Percentiles rank a stretch among this genome's conserved stretches.
Conservation (phyloP, 2,329 filamentous ascomycete genomes). For the Tolypocladium ovalisporum region DNA sequence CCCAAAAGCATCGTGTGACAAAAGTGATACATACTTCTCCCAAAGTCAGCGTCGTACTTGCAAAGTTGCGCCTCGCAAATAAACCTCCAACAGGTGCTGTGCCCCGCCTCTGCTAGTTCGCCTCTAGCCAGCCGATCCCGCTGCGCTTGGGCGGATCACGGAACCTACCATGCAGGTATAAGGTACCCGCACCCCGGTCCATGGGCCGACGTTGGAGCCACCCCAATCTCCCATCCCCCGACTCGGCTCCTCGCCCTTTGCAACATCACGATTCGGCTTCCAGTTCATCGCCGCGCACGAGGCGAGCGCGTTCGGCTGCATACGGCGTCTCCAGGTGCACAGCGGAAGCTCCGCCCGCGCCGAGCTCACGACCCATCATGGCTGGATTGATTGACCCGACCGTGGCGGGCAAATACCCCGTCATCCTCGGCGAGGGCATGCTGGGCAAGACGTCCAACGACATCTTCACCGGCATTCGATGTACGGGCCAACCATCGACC, state of each 20-base stretch:
- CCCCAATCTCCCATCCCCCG: not conserved
- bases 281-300: not conserved
- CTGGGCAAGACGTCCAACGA: slow-evolving; percentile 45
- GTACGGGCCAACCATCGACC: slow-evolving; percentile 25
- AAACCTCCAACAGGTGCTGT: not conserved
- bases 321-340: not conserved
- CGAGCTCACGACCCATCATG: slow-evolving; percentile 8
- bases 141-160: not conserved
- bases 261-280: not conserved
- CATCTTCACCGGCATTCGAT: slow-evolving; percentile 49
- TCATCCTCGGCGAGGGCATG: slow-evolving; percentile 52
- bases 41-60: no score
- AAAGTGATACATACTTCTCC: no score
- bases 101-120: not conserved
- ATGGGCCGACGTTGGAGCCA: not conserved
- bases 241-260: not conserved
- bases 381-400: slow-evolving; percentile 45
- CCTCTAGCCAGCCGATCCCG: not conserved
- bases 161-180: no score
- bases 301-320: not conserved
- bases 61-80: no score
- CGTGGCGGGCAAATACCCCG: slow-evolving; percentile 49
- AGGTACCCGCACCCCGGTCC: not conserved
- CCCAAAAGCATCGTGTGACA: no score
- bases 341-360: not conserved